Evolutionary conservation across 805 yeast genomes (phyloP).

Genomic region (Candida insectorum): DNA sequence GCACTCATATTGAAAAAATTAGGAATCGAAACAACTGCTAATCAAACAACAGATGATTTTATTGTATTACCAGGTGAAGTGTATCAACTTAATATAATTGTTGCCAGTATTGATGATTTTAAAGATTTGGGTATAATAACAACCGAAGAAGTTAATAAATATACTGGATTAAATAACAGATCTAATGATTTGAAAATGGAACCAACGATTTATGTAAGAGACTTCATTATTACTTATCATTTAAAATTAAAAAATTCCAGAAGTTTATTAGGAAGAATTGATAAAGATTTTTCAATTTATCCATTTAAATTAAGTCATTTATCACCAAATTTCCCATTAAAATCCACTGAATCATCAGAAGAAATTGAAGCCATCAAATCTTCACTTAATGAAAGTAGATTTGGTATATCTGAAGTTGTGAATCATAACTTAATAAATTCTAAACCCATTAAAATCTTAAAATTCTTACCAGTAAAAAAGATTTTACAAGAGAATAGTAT

Average conservation of each 20-base stretch:
- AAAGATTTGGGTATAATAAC: constrained; percentile 65
- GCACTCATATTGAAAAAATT: constrained; percentile 43
- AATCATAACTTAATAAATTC: constrained; percentile 77
- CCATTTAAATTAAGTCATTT: constrained; percentile 86
- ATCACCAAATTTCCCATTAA: constrained; percentile 59
- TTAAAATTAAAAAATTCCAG: constrained; percentile 75
- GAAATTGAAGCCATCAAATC: constrained; percentile 46
- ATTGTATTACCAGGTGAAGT: constrained; percentile 77
- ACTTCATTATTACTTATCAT: constrained; percentile 76
- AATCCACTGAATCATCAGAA: constrained; percentile 28
- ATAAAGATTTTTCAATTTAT: constrained; percentile 74
- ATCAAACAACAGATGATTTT: constrained; percentile 1
- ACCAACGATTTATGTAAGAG: constrained; percentile 78
- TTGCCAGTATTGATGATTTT: constrained; percentile 62
- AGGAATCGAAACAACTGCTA: constrained; percentile 3
- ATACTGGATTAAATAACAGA: constrained; percentile 58
- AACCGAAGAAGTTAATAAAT: constrained; percentile 61
- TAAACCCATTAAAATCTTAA: constrained; percentile 68
- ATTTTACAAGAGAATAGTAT: constrained; percentile 50
- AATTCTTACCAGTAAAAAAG: constrained; percentile 67
- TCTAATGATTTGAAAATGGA: constrained; percentile 50
- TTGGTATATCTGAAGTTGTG: constrained; percentile 76
- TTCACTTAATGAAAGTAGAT: constrained; percentile 59
- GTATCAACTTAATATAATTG: constrained; percentile 75
- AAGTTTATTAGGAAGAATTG: constrained; percentile 64